Evolutionary conservation across 164 flowering plant species (phyloP), one percentile per base, ranked within the genome.

Genomic region (Tetrastigma voinierianum): DNA sequence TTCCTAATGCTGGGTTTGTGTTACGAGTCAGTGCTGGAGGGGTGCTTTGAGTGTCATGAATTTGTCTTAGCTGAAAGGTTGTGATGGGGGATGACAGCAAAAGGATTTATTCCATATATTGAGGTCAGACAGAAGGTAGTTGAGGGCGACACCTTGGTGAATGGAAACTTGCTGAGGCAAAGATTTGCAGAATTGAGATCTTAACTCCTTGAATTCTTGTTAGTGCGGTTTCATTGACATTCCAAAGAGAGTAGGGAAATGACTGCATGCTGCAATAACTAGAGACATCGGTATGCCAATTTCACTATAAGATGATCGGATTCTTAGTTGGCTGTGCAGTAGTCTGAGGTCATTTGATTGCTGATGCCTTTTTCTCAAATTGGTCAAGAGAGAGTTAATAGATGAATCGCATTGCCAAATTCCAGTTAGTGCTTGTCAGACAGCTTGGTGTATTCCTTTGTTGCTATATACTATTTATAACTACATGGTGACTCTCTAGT

Each of bases 51-150:
- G 71, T 70, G 76, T 52, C 21, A 65, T 21, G 84, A 84, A 65
- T 85, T 78, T 70, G 66, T 84, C 69, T 75, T 90, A 81, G 96
- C 87, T 0, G 90, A 16, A 86, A 89, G 75, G 77, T 78, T 71
- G 89, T 70, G 51, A 74, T 83, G 75, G 66, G 66, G 72, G 59
- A 93, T 93, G 98, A 78, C 83, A 1, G 80, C 66, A 14, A 89
- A 71, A 76, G 96, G 96, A 51, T 86, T 80, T 68, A 81, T 93
- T 67, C 96, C 98, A 0, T 79, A 78, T 65, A 83, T 93, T 10
- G 67, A 67, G 48, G 74, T 75, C 20, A 84, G 98, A 78, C 96
- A 82, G 46, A 80, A 78, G 75, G 80, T 90, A 25, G 75, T 93
- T 54, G 90, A 90, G 63, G 88, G 95, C 90, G 67, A 67, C 67